A percentile compares a stretch with the other conserved stretches of the same genome.
phyloP scores from a whole-genome alignment of 2,329 filamentous ascomycete species.

The Ceratocystiopsis brevicomis region DNA sequence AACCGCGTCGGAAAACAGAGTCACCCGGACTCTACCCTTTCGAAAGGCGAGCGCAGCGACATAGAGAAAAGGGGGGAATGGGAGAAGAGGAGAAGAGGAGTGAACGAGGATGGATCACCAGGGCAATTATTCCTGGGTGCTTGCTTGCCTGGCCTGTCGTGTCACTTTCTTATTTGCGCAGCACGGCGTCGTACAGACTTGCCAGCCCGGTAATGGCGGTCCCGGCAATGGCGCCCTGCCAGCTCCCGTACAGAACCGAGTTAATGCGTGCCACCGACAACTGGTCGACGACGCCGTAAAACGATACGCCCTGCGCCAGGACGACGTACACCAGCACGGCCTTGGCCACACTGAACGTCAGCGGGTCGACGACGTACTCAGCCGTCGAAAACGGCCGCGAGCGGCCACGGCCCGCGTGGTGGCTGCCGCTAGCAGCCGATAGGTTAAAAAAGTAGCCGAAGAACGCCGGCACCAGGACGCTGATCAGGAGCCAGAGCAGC shows the following conservation, averaged over 20 bases:
- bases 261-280: conserved; percentile 44
- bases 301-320: conserved; percentile 47
- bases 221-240: conserved; percentile 49
- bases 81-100: neutral
- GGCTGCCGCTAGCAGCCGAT: conserved; percentile 30
- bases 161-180: conserved; percentile 37
- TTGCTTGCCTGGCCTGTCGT: too few species aligned
- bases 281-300: conserved; percentile 41
- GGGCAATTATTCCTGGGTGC: too few species aligned
- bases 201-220: conserved; percentile 47
- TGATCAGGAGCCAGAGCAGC: conserved; percentile 57
- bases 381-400: conserved; percentile 16
- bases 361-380: conserved; percentile 55
- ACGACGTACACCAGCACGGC: conserved; percentile 65
- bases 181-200: conserved; percentile 59
- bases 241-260: conserved; percentile 50
- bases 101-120: too few species aligned
- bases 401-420: conserved; percentile 23
- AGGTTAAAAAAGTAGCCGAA: conserved; percentile 85
- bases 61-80: neutral
- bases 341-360: conserved; percentile 82
- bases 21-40: neutral
- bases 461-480: conserved; percentile 47
- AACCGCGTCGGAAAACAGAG: neutral
- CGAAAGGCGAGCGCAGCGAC: neutral